Base-by-base conservation (phyloP, 768 basidiomycete genomes). In the Lepiota brunneoincarnata region DNA sequence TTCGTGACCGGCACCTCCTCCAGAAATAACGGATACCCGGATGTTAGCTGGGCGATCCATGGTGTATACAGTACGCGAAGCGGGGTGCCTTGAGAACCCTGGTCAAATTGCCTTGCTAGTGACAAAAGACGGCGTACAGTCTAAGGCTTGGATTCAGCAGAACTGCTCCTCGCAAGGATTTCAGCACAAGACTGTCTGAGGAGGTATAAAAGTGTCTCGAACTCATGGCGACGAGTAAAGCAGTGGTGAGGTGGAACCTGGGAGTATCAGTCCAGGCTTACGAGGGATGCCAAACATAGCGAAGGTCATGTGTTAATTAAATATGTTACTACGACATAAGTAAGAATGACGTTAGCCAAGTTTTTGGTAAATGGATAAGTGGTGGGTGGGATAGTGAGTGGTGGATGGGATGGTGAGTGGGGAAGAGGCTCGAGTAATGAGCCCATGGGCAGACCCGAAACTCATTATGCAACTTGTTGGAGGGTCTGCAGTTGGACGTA, bases 401-500 rank as follows among this genome's bases (percentile, higher is more conserved):
- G 31, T 31, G 31, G 31, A n/a, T n/a, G n/a, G 31, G 3, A 9
- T 4, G 31, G 11, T 10, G 31, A 9, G 7, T 31, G 4, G 7
- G 2, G n/a, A n/a, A n/a, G n/a, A 31, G 11, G 31, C 7, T 31
- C 31, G 11, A 31, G 7, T 9, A 28, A 28, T 7, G 7, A 31
- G 31, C 31, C 31, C 7, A 9, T 4, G 31, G 31, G 11, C 31
- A 9, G 31, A 31, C 31, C n/a, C n/a, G n/a, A n/a, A n/a, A n/a
- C n/a, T 31, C 31, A 10, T 24, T 40, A 40, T 2, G 37, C 17
- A 37, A 46, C 44, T 37, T 54, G 52, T 21, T 54, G 52, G n/a
- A 82, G 66, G 36, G 80, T 84, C 62, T 92, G 89, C 49, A 90
- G 69, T 62, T 90, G 88, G 6, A 90, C 88, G 58, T 84, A 84